Percentiles rank a stretch among this genome's conserved stretches.
Conservation (phyloP, 768 basidiomycete species). For the Sarcodon aspratus region DNA sequence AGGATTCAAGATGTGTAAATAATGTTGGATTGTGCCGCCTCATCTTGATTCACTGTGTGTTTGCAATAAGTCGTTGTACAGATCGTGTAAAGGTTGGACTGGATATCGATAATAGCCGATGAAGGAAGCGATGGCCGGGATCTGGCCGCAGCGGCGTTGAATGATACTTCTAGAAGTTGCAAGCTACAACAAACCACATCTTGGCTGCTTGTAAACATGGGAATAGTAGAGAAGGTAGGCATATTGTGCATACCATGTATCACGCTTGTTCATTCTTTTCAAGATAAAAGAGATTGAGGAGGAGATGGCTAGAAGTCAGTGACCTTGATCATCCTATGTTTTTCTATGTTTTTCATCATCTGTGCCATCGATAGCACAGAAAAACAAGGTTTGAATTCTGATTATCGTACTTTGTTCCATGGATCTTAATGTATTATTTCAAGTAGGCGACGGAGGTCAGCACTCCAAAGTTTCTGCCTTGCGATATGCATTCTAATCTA, state of each 20-base stretch:
- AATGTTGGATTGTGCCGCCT: slow-evolving; percentile 57
- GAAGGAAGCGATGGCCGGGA: not conserved
- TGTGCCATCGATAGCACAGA: slow-evolving; percentile 54
- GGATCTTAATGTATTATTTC: slow-evolving; percentile 5
- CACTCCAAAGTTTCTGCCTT: too few species aligned
- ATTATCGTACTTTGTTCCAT: slow-evolving; percentile 1
- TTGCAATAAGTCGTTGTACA: not conserved
- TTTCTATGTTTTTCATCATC: not conserved
- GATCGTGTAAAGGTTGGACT: slow-evolving; percentile 2
- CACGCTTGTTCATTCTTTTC: not conserved
- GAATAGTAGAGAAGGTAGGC: slow-evolving; percentile 80
- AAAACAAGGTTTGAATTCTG: slow-evolving; percentile 65
- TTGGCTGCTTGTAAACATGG: slow-evolving; percentile 45
- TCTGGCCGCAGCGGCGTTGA: not conserved
- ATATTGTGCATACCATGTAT: not conserved
- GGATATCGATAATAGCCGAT: not conserved
- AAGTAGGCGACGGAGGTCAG: not conserved
- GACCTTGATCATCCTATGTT: not conserved
- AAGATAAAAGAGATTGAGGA: slow-evolving; percentile 97
- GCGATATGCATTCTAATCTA: too few species aligned
- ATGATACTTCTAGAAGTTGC: not conserved
- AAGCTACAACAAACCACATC: not conserved
- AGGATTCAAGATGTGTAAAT: slow-evolving; percentile 50
- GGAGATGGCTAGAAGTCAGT: slow-evolving; percentile 95
- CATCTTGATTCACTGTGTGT: slow-evolving; percentile 17